Conservation (phyloP, 75 land plant genomes). For the Sequoiadendron giganteum region DNA sequence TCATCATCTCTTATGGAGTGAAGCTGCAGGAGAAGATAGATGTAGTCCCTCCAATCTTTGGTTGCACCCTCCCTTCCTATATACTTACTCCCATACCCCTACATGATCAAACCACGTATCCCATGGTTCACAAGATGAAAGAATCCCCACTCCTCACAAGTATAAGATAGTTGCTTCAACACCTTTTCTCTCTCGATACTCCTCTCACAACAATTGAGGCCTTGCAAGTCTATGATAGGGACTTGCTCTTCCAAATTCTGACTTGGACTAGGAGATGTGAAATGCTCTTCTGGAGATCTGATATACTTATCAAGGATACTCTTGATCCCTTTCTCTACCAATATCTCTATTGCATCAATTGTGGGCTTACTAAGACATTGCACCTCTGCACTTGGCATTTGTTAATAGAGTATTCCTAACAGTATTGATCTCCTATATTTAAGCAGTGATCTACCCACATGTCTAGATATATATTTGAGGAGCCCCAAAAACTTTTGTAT, state of each 20-base stretch:
- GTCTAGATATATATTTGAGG: background rate
- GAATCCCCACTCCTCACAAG: slow-evolving; percentile 26
- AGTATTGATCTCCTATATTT: background rate
- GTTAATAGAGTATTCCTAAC: background rate
- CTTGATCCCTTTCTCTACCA: slow-evolving; percentile 11
- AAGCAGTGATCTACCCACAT: background rate
- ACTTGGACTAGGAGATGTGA: no score
- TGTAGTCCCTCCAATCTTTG: background rate
- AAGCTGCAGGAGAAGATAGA: background rate
- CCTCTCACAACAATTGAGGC: background rate
- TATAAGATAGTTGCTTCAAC: slow-evolving; percentile 2
- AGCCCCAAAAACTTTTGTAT: background rate
- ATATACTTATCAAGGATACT: background rate
- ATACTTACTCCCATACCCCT: background rate
- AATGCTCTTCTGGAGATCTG: background rate
- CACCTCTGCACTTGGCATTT: background rate
- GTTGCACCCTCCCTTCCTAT: background rate
- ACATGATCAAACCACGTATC: background rate
- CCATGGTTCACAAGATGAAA: slow-evolving; percentile 18
- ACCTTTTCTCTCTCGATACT: background rate
- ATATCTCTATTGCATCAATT: background rate
- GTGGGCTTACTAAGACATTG: background rate
- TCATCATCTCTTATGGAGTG: background rate
- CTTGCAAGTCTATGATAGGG: slow-evolving; percentile 11
- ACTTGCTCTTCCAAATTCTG: background rate